Evolutionary conservation across 495 filamentous ascomycete species (phyloP).

Genomic region (Filosporella fistucella): DNA sequence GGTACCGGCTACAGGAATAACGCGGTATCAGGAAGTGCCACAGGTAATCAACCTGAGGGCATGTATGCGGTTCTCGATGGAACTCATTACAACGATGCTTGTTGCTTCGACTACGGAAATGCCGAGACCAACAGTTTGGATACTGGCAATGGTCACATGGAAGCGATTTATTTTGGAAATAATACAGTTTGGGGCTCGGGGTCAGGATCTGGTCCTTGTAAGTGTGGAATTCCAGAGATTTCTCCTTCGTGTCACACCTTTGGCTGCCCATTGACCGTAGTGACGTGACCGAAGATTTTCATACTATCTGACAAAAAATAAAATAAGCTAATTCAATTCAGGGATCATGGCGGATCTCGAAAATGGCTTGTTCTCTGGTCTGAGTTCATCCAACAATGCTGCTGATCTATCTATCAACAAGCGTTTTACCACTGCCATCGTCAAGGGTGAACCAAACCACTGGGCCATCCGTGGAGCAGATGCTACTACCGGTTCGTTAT

Average conservation of each 20-base stretch:
- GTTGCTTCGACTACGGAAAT: conserved; percentile 62
- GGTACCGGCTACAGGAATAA: conserved; percentile 54
- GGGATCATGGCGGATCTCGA: conserved; percentile 61
- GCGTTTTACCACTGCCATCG: conserved; percentile 46
- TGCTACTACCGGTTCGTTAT: conserved; percentile 46
- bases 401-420: conserved; percentile 41
- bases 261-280: too few species aligned
- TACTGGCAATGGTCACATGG: conserved; percentile 56
- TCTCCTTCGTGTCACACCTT: too few species aligned
- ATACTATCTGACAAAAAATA: too few species aligned
- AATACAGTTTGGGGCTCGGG: conserved; percentile 45
- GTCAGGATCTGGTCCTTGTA: conserved; percentile 49
- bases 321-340: too few species aligned
- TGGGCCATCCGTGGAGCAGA: conserved; percentile 54
- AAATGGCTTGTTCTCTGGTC: conserved; percentile 52
- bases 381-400: conserved; percentile 32
- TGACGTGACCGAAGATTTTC: too few species aligned
- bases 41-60: conserved; percentile 47
- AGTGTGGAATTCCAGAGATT: too few species aligned
- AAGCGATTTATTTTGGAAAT: conserved; percentile 55
- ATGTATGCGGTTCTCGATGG: conserved; percentile 58
- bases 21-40: conserved; percentile 41
- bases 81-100: conserved; percentile 51
- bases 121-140: conserved; percentile 49
- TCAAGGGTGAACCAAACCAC: conserved; percentile 45